These are phyloP conservation scores for Mycena maculata DNA, from an alignment of 768 basidiomycete species.

Conservation along the genomic window DNA sequence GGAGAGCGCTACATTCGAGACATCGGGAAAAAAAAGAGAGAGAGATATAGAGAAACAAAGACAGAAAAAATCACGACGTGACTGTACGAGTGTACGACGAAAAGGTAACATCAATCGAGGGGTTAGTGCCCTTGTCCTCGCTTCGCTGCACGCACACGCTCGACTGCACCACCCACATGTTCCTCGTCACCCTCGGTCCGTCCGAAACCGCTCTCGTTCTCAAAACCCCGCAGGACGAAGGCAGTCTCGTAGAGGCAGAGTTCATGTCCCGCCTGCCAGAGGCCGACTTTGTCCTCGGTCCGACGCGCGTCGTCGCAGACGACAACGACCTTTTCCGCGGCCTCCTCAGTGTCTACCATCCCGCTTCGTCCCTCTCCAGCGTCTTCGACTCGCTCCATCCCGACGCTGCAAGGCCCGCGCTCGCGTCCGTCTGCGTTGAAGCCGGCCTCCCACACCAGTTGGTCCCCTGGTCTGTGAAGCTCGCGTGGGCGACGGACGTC, in stretches of 20 bases:
- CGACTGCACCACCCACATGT: neutral
- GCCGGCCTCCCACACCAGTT: neutral
- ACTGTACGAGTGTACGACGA: no score
- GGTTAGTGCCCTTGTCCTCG: neutral
- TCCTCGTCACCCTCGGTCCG: neutral
- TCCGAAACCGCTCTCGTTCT: neutral
- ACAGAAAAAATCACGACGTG: no score
- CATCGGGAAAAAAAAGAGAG: no score
- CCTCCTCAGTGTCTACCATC: neutral
- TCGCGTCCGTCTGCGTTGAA: neutral
- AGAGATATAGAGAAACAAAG: no score
- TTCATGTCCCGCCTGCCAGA: conserved; percentile 4
- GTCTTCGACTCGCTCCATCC: neutral
- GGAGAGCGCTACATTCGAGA: no score
- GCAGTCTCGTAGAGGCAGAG: neutral
- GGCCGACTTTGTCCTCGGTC: conserved; percentile 1
- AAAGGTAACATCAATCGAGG: no score
- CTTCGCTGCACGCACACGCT: neutral
- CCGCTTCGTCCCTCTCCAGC: neutral
- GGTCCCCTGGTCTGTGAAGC: neutral
- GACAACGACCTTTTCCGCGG: neutral
- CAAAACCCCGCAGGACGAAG: neutral
- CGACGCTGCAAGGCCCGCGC: neutral
- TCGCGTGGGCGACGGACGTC: neutral
- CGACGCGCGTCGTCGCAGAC: neutral